Evolutionary conservation across 192 early-diverging fungal species (phyloP).

Genomic region (Geranomyces variabilis): DNA sequence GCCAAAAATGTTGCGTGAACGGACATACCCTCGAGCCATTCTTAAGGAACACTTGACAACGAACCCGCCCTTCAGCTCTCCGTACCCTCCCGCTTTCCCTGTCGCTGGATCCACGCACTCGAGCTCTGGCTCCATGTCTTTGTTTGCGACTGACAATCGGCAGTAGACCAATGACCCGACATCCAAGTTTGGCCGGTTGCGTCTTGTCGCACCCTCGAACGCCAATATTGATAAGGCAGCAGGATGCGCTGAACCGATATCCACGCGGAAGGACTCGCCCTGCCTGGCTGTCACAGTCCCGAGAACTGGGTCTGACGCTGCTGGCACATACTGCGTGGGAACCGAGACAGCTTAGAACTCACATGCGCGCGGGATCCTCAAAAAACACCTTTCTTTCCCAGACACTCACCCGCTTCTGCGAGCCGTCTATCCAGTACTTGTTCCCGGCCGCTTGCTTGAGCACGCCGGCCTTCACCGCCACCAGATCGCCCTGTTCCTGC

Average conservation of each 20-base stretch:
- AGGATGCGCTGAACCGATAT: conserved; percentile 90
- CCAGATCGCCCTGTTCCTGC: conserved; percentile 65
- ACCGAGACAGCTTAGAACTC: not conserved
- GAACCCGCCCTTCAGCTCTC: conserved; percentile 82
- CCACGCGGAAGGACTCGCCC: conserved; percentile 83
- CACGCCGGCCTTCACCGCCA: conserved; percentile 76
- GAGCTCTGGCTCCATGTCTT: conserved; percentile 97
- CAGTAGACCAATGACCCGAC: conserved; percentile 82
- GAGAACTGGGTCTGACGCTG: conserved; percentile 82
- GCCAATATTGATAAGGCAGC: conserved; percentile 79
- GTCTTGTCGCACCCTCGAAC: conserved; percentile 93
- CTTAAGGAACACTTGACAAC: conserved; percentile 83
- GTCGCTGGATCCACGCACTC: conserved; percentile 85
- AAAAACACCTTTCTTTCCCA: too few species aligned
- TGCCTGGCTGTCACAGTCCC: conserved; percentile 70
- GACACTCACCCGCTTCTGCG: conserved; percentile 71
- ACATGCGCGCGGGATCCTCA: not conserved
- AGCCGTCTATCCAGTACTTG: conserved; percentile 80
- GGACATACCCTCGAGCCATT: conserved; percentile 64
- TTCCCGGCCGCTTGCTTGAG: conserved; percentile 61
- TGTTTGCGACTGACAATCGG: conserved; percentile 82
- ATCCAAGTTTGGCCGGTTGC: conserved; percentile 83
- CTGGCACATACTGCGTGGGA: conserved; percentile 77
- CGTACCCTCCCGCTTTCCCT: conserved; percentile 86
- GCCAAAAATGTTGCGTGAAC: too few species aligned